These are phyloP conservation scores for Trichomonas tenax DNA, from an alignment of 208 protist genomes.

Conservation along the genomic window DNA sequence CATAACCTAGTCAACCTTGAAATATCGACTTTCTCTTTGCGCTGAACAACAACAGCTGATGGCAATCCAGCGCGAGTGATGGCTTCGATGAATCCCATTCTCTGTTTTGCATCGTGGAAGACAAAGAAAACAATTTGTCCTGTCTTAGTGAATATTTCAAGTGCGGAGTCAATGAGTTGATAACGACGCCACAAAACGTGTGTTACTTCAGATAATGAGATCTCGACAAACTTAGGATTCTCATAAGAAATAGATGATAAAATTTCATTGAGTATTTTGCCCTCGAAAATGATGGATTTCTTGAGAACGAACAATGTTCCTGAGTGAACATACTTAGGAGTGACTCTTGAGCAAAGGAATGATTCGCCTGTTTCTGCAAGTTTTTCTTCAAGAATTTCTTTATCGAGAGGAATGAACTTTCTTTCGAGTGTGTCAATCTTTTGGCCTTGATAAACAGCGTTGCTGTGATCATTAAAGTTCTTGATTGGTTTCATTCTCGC, in stretches of 20 bases:
- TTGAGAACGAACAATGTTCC: neutral
- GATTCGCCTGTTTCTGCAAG: neutral
- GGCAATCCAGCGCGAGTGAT: neutral
- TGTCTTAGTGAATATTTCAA: neutral
- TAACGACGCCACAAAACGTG: neutral
- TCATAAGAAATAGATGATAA: neutral
- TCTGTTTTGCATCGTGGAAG: neutral
- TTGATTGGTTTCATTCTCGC: neutral
- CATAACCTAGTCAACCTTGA: neutral
- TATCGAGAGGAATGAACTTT: neutral
- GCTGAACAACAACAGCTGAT: neutral
- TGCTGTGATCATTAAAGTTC: neutral
- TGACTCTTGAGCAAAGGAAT: neutral
- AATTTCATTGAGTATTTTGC: neutral
- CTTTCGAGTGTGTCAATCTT: neutral
- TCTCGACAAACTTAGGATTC: neutral
- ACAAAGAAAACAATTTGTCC: neutral
- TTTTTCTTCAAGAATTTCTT: neutral
- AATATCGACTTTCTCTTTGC: neutral
- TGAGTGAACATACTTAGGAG: neutral
- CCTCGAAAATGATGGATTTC: neutral
- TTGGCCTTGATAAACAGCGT: neutral
- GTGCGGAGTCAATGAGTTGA: neutral
- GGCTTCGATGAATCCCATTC: neutral
- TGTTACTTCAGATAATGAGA: neutral